Evolutionary conservation across 352 stramenopile species (phyloP), one percentile per base, ranked within the genome.

Genomic region (Phytophthora cryptogea): DNA sequence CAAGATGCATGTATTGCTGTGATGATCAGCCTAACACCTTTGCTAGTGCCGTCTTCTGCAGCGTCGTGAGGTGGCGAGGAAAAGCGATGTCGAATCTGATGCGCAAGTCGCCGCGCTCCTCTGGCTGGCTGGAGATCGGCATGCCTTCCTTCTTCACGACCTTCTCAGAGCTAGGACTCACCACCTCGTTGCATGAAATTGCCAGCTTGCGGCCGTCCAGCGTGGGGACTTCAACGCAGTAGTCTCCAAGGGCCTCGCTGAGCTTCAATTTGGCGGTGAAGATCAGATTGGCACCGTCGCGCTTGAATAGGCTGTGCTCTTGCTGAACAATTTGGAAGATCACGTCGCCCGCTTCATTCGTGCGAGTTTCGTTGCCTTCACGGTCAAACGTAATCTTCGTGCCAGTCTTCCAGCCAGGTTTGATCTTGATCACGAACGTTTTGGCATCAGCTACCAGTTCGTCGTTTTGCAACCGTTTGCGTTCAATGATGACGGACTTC

Each of bases 71-170:
- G 54, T 96, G 78, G 63, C 95, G 95, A 32, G 96, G 97, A 66
- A 99, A 99, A 54, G 88, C 74, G 16, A 99, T 97, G 65, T 98
- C 83, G 70, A 98, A 98, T 41, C 87, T 97, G 54, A 99, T 86
- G 59, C 94, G 90, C 14, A 99, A 74, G 71, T 99, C 92, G 32
- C 96, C 97, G 56, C 89, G 95, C 27, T 74, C 66, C 13, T 54
- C 70, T 47, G 59, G 63, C 17, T 74, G 68, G 33, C 48, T 86
- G 41, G 60, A 87, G 28, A 97, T 68, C 9, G 97, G 95, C 96
- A 99, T 99, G 53, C 96, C 97, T 72, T 99, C 97, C 32, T 95
- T 87, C 54, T 86, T 86, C 40, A 99, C 80, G 45, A 95, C 52
- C 65, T 98, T 92, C 17, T 98, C 90, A 42, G 96, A 82, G 54